Percentiles rank a stretch among this genome's conserved stretches.
Conservation (phyloP, 805 yeast genomes). For the Kodamaea restingae region DNA sequence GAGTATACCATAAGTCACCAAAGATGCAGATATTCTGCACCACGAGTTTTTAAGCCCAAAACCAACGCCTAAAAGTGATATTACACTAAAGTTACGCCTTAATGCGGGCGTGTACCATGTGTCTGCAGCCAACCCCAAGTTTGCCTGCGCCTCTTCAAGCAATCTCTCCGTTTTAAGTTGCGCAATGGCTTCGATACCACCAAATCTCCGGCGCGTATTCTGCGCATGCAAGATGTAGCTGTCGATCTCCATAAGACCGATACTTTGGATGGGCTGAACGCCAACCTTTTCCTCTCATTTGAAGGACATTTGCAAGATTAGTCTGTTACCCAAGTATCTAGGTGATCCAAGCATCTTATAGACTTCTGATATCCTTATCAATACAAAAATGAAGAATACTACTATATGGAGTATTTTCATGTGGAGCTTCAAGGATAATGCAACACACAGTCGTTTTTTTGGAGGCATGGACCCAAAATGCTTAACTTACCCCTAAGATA, state of each 20-base stretch:
- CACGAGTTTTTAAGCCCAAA: constrained; percentile 60
- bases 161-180: constrained; percentile 6
- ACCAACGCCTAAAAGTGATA: constrained; percentile 54
- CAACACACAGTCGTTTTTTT: too few species aligned
- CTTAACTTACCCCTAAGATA: too few species aligned
- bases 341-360: too few species aligned
- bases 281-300: constrained; percentile 6
- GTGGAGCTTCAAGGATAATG: too few species aligned
- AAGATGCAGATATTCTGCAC: constrained; percentile 56
- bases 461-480: too few species aligned
- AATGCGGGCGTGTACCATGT: constrained; percentile 27
- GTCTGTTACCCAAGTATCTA: too few species aligned
- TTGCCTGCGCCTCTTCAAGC: constrained; percentile 19
- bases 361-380: too few species aligned
- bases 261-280: constrained; percentile 9
- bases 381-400: too few species aligned
- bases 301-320: too few species aligned
- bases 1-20: constrained; percentile 53
- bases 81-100: constrained; percentile 32
- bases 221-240: constrained; percentile 5
- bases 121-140: constrained; percentile 25
- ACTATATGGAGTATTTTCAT: too few species aligned
- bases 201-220: not conserved
- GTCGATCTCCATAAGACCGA: constrained; percentile 8
- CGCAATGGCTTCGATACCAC: constrained; percentile 7